These are phyloP conservation scores for Clarireedia sp. DNA, from an alignment of 2,329 filamentous ascomycete species.

Conservation along the genomic window DNA sequence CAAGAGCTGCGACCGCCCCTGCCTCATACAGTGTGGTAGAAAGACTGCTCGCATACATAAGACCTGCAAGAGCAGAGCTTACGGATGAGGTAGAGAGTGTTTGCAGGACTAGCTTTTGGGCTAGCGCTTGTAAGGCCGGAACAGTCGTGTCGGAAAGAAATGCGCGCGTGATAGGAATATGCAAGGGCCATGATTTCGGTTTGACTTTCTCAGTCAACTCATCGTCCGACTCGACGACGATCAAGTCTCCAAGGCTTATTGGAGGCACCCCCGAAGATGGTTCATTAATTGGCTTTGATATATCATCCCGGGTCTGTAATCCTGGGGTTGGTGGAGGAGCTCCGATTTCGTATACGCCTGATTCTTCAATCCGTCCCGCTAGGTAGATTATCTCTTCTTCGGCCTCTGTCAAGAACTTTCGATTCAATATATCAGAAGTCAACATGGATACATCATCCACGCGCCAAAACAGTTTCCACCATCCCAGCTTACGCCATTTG, in stretches of 20 bases:
- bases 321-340: background rate
- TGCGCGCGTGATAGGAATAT: constrained; percentile 64
- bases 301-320: constrained; percentile 14
- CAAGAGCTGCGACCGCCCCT: constrained; percentile 53
- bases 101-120: constrained; percentile 67
- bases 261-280: constrained; percentile 9
- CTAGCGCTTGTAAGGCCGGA: constrained; percentile 62
- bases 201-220: constrained; percentile 9
- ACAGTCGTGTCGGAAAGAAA: constrained; percentile 60
- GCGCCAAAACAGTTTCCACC: constrained; percentile 95
- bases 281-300: constrained; percentile 19
- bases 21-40: constrained; percentile 51
- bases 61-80: constrained; percentile 43
- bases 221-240: constrained; percentile 18
- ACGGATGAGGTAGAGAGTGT: constrained; percentile 61
- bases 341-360: constrained; percentile 37
- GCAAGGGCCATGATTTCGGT: constrained; percentile 54
- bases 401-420: constrained; percentile 67
- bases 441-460: constrained; percentile 88
- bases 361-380: constrained; percentile 65
- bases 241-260: constrained; percentile 17
- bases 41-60: constrained; percentile 49
- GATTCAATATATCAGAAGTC: constrained; percentile 67
- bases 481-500: constrained; percentile 72
- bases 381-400: constrained; percentile 80